Base-by-base conservation (phyloP, 2,329 filamentous ascomycete species). In the Diaporthe ampelina region DNA sequence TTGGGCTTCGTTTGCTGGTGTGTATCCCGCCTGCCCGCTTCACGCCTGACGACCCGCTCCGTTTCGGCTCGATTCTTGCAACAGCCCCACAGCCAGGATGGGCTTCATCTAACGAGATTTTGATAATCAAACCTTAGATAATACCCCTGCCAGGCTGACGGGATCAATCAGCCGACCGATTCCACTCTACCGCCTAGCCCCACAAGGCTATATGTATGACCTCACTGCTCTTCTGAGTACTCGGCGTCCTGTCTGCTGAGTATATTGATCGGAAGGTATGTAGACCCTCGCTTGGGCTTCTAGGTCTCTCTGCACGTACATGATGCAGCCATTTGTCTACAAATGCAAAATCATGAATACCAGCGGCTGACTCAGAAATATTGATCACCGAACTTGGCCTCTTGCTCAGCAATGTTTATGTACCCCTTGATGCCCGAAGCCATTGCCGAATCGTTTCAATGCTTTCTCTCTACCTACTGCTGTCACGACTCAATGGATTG, bases 111-210 rank as follows among this genome's bases (percentile, higher is more conserved):
- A 52, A 67, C 45, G 45, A 67, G 63, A 37, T 37, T 50, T 9
- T 26, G 45, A 67, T 52, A 24, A 52, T 67, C 63, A 52, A 67
- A 67, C 63, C 63, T 67, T 67, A 67, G 63, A 67, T 52, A 37
- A 19, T 13, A 52, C 24, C 63, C 63, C 63, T 52, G 63, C 45
- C 37, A 67, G 63, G 63, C 63, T 67, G 63, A 52, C 45, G 40
- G 63, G 63, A 24, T 52, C 29, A 52, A 8, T 21, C 63, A 1
- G 21, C 45, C 29, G 45, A 48, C 29, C 29, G 15, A 40, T 4
- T 40, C 61, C 61, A 52, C 61, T 50, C 11, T 19, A 48, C 52
- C 61, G 29, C 63, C n/a, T 40, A 52, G 63, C 24, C 48, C 45
- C 63, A 48, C 59, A 26, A 48, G 17, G 45, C 15, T 15, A 29